Conservation (phyloP, 2,329 filamentous ascomycete species). For the Colletotrichum liriopes region DNA sequence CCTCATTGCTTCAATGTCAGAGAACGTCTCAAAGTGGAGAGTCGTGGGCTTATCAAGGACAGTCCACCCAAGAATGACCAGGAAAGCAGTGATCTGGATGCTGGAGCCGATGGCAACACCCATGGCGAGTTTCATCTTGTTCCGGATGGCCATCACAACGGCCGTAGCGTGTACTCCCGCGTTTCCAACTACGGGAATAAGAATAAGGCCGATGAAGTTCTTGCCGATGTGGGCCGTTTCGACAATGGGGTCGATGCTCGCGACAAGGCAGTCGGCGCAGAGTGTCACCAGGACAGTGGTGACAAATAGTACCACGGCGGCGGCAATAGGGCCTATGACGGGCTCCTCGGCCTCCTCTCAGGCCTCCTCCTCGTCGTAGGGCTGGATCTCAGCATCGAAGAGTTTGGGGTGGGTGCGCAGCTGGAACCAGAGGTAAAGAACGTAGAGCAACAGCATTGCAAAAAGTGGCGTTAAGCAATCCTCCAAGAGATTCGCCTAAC, state of each 20-base stretch:
- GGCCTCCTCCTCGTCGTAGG: conserved; percentile 48
- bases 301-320: conserved; percentile 75
- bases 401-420: conserved; percentile 81
- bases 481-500: conserved; percentile 81
- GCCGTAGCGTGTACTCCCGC: conserved; percentile 87
- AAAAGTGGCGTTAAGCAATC: conserved; percentile 83
- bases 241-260: conserved; percentile 82
- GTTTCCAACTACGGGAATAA: conserved; percentile 86
- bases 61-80: conserved; percentile 86
- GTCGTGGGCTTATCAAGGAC: conserved; percentile 81
- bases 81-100: conserved; percentile 86
- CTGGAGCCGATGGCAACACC: conserved; percentile 86
- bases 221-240: conserved; percentile 80
- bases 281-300: conserved; percentile 80
- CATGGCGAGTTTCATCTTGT: conserved; percentile 83
- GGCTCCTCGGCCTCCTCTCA: conserved; percentile 61
- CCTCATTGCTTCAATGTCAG: no score
- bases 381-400: conserved; percentile 71
- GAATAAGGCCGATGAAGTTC: conserved; percentile 84
- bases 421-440: conserved; percentile 85
- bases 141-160: conserved; percentile 82
- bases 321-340: conserved; percentile 75
- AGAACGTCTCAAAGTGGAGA: conserved; percentile 86
- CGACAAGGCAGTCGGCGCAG: conserved; percentile 84
- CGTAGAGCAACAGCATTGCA: conserved; percentile 85